Evolutionary conservation across 371 early-diverging fungal genomes (phyloP).

Genomic region (Coemansia sp.): DNA sequence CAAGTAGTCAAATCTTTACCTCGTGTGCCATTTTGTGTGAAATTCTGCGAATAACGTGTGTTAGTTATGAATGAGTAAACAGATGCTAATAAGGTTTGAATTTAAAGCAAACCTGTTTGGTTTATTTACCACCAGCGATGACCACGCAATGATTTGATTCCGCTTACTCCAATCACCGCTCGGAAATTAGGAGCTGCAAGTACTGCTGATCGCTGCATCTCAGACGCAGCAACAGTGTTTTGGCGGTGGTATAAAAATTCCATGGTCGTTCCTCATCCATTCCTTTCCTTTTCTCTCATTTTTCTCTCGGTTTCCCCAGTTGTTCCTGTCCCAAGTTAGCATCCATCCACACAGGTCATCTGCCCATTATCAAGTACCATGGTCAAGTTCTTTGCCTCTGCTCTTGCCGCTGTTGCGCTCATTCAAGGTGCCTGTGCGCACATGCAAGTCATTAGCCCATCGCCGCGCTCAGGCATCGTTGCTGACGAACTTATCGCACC

Average conservation of each 20-base stretch:
- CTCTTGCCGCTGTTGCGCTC: conserved; percentile 21
- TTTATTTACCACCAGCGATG: background rate
- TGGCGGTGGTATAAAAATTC: conserved; percentile 2
- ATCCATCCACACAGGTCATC: background rate
- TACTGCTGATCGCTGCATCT: background rate
- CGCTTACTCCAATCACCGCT: background rate
- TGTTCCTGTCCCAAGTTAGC: background rate
- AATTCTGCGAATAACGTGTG: conserved; percentile 3
- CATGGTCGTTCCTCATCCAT: conserved; percentile 19
- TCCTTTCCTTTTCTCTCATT: conserved; percentile 9
- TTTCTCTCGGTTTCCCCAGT: background rate
- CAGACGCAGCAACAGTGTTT: background rate
- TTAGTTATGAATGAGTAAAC: background rate
- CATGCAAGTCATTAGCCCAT: conserved; percentile 34
- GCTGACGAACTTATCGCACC: conserved; percentile 33
- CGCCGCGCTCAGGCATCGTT: conserved; percentile 40
- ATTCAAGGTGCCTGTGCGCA: conserved; percentile 37
- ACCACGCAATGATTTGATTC: background rate
- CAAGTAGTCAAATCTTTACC: background rate
- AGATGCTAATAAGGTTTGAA: background rate
- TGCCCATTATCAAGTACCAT: conserved; percentile 10
- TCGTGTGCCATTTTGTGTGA: conserved; percentile 2
- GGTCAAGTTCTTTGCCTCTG: conserved; percentile 37
- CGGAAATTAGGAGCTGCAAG: background rate
- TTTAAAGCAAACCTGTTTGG: background rate